Evolutionary conservation across 805 yeast genomes (phyloP).

Genomic region (Suhomyces sp.): DNA sequence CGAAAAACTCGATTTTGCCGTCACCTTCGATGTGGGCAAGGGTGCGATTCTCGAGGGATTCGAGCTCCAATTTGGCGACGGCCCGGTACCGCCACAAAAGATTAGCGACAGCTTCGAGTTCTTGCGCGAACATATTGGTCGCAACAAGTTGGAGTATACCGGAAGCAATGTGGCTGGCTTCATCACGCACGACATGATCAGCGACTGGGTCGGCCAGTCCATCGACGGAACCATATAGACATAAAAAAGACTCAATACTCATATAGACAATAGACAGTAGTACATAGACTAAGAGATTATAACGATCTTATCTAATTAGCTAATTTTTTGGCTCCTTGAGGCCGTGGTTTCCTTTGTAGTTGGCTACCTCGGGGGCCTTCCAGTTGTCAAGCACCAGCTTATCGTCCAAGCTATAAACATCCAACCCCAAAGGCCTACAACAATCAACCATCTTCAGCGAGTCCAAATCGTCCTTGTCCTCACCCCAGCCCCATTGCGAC

Average conservation of each 20-base stretch:
- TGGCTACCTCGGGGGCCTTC: slow-evolving; percentile 49
- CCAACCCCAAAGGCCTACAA: slow-evolving; percentile 62
- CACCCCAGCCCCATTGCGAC: slow-evolving; percentile 72
- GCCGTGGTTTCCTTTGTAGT: slow-evolving; percentile 60
- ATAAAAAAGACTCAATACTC: no score
- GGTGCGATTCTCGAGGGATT: slow-evolving; percentile 24
- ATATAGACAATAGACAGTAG: no score
- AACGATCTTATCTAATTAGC: no score
- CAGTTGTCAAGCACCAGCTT: slow-evolving; percentile 43
- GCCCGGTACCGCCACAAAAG: slow-evolving; percentile 5
- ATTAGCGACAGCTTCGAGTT: slow-evolving; percentile 30
- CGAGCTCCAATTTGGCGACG: slow-evolving; percentile 13
- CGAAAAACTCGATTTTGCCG: slow-evolving; percentile 25
- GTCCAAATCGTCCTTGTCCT: slow-evolving; percentile 43
- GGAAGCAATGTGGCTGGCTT: slow-evolving; percentile 47
- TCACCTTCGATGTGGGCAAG: slow-evolving; percentile 49
- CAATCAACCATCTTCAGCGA: slow-evolving; percentile 54
- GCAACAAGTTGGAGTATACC: slow-evolving; percentile 23
- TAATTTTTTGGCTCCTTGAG: slow-evolving; percentile 11
- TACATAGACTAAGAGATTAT: no score
- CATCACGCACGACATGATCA: slow-evolving; percentile 38
- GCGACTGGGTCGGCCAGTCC: slow-evolving; percentile 44
- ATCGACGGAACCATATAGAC: slow-evolving; percentile 43
- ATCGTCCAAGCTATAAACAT: slow-evolving; percentile 54
- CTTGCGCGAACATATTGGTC: slow-evolving; percentile 23